A percentile compares a stretch with the other conserved stretches of the same genome.
Evolutionary conservation across 768 basidiomycete genomes (phyloP).

Genomic region (Rubroboletus satanas): DNA sequence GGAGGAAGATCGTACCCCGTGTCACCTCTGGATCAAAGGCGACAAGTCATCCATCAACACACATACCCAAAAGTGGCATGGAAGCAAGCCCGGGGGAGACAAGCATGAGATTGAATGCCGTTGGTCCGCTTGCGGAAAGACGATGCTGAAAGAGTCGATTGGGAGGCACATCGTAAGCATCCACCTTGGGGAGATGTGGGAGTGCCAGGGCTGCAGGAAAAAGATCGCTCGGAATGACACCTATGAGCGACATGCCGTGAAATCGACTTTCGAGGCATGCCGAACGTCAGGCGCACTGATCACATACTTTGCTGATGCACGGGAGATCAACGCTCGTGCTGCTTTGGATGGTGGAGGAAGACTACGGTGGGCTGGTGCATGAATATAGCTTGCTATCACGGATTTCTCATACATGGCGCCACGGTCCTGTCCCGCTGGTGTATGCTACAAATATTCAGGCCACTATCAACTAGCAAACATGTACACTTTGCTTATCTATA

Average conservation of each 20-base stretch:
- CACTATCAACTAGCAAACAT: too few species aligned
- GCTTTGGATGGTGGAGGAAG: conserved; percentile 7
- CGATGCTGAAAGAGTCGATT: conserved; percentile 23
- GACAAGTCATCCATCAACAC: conserved; percentile 12
- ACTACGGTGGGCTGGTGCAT: background rate
- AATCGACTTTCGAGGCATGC: conserved; percentile 1
- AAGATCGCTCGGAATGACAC: conserved; percentile 6
- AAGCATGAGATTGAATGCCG: conserved; percentile 4
- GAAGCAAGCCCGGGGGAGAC: conserved; percentile 6
- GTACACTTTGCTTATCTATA: too few species aligned
- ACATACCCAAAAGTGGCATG: conserved; percentile 21
- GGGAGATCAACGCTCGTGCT: background rate
- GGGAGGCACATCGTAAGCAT: conserved; percentile 12
- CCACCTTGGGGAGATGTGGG: conserved; percentile 18
- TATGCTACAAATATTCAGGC: too few species aligned
- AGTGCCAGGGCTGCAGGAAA: conserved; percentile 15
- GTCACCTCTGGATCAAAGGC: conserved; percentile 14
- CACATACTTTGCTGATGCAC: conserved; percentile 4
- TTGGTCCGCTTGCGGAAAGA: conserved; percentile 11
- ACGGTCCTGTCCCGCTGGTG: too few species aligned
- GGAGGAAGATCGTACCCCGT: conserved; percentile 5
- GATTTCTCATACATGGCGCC: too few species aligned
- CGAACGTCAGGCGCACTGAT: conserved; percentile 4
- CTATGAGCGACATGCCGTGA: conserved; percentile 1
- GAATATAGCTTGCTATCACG: background rate